Conservation (phyloP, 2,329 filamentous ascomycete genomes). For the Botrytis medusae region DNA sequence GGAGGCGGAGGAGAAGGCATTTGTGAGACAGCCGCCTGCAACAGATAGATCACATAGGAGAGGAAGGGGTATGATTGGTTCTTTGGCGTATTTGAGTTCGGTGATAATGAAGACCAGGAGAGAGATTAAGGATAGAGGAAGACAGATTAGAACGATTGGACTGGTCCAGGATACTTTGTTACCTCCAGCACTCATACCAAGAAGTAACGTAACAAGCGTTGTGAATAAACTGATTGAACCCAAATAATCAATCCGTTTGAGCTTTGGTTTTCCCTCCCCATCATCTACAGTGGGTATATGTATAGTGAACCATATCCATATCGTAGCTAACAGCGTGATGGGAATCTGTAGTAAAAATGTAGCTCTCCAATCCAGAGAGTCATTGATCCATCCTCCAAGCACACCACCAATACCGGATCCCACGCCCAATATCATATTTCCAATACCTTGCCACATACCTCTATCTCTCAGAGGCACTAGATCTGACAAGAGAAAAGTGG, state of each 20-base stretch:
- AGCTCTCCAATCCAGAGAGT: slow-evolving; percentile 69
- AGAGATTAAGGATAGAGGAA: slow-evolving; percentile 41
- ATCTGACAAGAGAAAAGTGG: slow-evolving; percentile 40
- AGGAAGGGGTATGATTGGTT: slow-evolving; percentile 57
- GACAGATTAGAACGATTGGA: slow-evolving; percentile 50
- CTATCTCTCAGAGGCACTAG: slow-evolving; percentile 15
- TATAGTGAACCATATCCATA: slow-evolving; percentile 14
- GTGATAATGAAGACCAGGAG: slow-evolving; percentile 54
- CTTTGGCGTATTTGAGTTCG: slow-evolving; percentile 50
- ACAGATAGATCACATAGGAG: slow-evolving; percentile 65
- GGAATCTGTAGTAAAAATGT: slow-evolving; percentile 18
- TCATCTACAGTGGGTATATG: slow-evolving; percentile 13
- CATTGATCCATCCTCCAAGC: slow-evolving; percentile 67
- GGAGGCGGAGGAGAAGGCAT: slow-evolving; percentile 67
- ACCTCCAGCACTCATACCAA: slow-evolving; percentile 63
- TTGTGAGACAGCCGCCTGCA: slow-evolving; percentile 65
- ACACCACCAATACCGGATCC: slow-evolving; percentile 71
- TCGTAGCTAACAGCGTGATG: slow-evolving; percentile 8
- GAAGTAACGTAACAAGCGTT: slow-evolving; percentile 69
- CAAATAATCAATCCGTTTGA: slow-evolving; percentile 66
- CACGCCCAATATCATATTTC: slow-evolving; percentile 71
- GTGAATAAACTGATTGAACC: slow-evolving; percentile 64
- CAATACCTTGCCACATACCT: slow-evolving; percentile 64
- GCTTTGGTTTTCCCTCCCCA: slow-evolving; percentile 25
- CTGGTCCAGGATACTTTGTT: slow-evolving; percentile 60